Base-by-base conservation (phyloP, 371 early-diverging fungal species). In the Mortierella sp. region DNA sequence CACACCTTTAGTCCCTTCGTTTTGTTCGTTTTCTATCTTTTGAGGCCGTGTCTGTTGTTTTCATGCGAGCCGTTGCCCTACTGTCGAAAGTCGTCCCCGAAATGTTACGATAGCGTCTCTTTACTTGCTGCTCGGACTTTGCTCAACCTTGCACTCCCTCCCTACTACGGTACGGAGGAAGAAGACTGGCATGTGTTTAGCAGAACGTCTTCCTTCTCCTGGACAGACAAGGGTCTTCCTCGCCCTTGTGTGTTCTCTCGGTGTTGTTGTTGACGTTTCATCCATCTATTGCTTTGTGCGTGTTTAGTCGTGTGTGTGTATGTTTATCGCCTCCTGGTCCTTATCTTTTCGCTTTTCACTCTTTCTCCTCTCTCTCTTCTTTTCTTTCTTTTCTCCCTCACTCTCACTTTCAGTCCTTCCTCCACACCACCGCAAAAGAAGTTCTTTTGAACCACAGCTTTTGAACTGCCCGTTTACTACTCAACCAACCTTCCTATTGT, bases 1-100 rank as follows among this genome's bases (percentile, higher is more conserved):
- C 44, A 52, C 73, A 50, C 50, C 57, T 57, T 73, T 50, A 42
- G 24, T n/a, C 74, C 48, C n/a, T 7, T 26, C 2, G 10, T 38
- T 26, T 44, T 57, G 28, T 16, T 72, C 38, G 14, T 50, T 73
- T 31, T n/a, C 44, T 74, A 65, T 65, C 65, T 65, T 38, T 65
- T 65, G 65, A 65, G 65, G 65, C 21, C 34, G 38, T 65, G 65
- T 65, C 65, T 38, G 65, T 63, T 63, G 65, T 34, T 63, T 65
- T 65, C 65, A 65, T 65, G 65, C 63, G 63, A 48, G 19, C 63
- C 63, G 63, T 63, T 34, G 52, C 73, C 52, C 55, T 42, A 13
- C 74, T 31, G 28, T 72, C 45, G 11, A 28, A 24, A 16, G 24
- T 72, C 13, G 14, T 14, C 60, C 38, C 65, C 65, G 65, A 65